A percentile compares a stretch with the other conserved stretches of the same genome.
Evolutionary conservation across 768 basidiomycete genomes (phyloP).

Genomic region (Suillus alpinus): DNA sequence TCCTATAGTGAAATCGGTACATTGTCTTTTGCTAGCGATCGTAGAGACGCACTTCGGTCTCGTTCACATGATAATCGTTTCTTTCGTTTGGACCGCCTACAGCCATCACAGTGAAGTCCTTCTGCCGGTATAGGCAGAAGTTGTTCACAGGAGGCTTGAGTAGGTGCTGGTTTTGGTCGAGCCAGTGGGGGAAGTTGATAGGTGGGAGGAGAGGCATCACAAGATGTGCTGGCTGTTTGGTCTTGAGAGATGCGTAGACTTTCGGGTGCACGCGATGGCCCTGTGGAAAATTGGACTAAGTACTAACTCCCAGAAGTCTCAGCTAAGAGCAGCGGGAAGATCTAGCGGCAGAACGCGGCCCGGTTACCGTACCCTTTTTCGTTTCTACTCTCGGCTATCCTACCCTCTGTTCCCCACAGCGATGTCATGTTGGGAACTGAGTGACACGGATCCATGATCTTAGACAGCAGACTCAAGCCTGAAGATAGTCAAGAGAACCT

Average conservation of each 20-base stretch:
- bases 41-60: constrained; percentile 69
- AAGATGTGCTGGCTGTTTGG: neutral
- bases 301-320: too few species aligned
- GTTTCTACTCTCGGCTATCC: too few species aligned
- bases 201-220: constrained; percentile 75
- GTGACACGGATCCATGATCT: too few species aligned
- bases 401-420: too few species aligned
- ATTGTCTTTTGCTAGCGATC: neutral
- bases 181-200: constrained; percentile 89
- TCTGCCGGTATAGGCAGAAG: constrained; percentile 77
- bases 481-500: too few species aligned
- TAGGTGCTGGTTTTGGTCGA: constrained; percentile 73
- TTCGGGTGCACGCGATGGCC: too few species aligned
- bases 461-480: too few species aligned
- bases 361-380: too few species aligned
- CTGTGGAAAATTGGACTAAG: too few species aligned
- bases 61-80: constrained; percentile 92
- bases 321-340: too few species aligned
- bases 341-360: too few species aligned
- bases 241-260: neutral
- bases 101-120: constrained; percentile 92
- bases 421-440: too few species aligned
- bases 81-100: constrained; percentile 95
- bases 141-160: constrained; percentile 93
- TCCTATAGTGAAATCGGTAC: constrained; percentile 47